Conservation (phyloP, 345 rosid genomes). For the Clarkia xantiana region DNA sequence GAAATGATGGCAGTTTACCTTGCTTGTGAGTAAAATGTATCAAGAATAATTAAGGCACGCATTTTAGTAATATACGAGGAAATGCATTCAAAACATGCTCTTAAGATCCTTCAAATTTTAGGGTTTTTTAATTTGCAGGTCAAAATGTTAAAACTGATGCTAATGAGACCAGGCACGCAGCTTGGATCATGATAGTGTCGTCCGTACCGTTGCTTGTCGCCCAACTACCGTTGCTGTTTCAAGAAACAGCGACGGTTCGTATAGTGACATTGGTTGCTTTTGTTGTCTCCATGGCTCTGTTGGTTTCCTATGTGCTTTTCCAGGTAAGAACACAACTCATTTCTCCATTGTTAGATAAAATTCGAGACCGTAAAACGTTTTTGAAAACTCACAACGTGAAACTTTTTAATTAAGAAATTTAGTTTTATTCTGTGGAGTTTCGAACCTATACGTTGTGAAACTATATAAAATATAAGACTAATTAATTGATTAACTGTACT, state of each 20-base stretch:
- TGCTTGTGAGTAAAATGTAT: too few relatives aligned
- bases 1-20: too few relatives aligned
- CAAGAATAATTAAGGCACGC: too few relatives aligned
- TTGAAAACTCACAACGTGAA: too few relatives aligned
- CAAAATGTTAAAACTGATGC: conserved; percentile 3
- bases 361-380: not conserved
- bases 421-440: too few relatives aligned
- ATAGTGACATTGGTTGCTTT: conserved; percentile 19
- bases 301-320: conserved; percentile 25
- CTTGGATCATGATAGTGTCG: conserved; percentile 29
- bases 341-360: not conserved
- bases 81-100: not conserved
- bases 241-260: conserved; percentile 16
- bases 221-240: conserved; percentile 17
- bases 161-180: conserved; percentile 32
- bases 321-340: conserved; percentile 16
- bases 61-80: too few relatives aligned
- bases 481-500: too few relatives aligned
- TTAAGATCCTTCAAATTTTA: conserved; percentile 5
- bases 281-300: conserved; percentile 16
- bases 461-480: too few relatives aligned
- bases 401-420: too few relatives aligned
- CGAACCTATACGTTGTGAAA: too few relatives aligned
- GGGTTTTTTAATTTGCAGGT: conserved; percentile 11
- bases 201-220: conserved; percentile 26